A percentile compares a stretch with the other conserved stretches of the same genome.
Conservation (phyloP, 805 yeast species). For the Hanseniaspora thailandica region DNA sequence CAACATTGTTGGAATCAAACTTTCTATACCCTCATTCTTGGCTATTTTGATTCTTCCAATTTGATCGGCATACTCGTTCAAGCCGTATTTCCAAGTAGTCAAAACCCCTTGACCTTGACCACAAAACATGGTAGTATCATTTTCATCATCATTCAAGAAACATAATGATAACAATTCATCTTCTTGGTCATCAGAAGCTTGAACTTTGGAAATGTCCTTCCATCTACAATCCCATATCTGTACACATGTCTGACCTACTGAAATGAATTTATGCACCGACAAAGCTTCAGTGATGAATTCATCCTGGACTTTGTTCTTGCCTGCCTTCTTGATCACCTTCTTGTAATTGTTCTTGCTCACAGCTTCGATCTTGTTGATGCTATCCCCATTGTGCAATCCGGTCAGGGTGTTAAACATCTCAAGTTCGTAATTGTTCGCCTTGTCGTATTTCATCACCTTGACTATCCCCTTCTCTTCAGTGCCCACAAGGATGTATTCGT, state of each 20-base stretch:
- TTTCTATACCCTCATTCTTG: conserved; percentile 62
- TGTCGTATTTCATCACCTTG: conserved; percentile 47
- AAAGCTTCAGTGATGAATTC: conserved; percentile 26
- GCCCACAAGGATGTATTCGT: conserved; percentile 11
- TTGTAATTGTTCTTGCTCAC: conserved; percentile 29
- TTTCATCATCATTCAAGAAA: conserved; percentile 51
- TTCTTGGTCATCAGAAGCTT: conserved; percentile 77
- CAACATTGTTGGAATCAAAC: conserved; percentile 41
- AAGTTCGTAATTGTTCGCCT: background rate
- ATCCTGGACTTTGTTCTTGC: conserved; percentile 1
- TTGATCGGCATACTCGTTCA: conserved; percentile 65
- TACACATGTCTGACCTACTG: conserved; percentile 73
- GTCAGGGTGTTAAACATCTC: background rate
- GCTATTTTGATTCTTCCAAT: conserved; percentile 59
- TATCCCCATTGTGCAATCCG: conserved; percentile 39
- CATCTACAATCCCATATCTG: conserved; percentile 62
- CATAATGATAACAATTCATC: conserved; percentile 78
- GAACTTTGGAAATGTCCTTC: conserved; percentile 35
- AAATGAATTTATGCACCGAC: conserved; percentile 66
- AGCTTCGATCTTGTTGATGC: conserved; percentile 51
- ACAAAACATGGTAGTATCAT: conserved; percentile 49
- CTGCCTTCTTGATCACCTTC: conserved; percentile 35
- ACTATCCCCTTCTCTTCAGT: conserved; percentile 41
- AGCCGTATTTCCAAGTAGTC: conserved; percentile 71
- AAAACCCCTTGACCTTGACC: conserved; percentile 87